Percentiles rank a stretch among this genome's conserved stretches.
Conservation (phyloP, 495 filamentous ascomycete genomes). For the Articulospora tetracladia region DNA sequence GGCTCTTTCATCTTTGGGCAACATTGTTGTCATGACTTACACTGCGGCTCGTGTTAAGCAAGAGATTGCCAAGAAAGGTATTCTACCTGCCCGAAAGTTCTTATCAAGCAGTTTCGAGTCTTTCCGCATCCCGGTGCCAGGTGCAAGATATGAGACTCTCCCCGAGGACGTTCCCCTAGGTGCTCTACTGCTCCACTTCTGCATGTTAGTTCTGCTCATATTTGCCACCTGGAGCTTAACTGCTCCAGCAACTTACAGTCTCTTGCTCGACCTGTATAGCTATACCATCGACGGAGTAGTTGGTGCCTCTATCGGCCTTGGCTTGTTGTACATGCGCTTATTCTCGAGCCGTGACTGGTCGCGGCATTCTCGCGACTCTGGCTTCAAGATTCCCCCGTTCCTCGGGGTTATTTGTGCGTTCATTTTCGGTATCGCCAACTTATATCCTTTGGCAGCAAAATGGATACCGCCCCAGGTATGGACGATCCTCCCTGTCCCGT, state of each 20-base stretch:
- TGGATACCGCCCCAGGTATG: constrained; percentile 16
- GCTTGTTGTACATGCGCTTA: constrained; percentile 13
- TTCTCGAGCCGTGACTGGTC: constrained; percentile 5
- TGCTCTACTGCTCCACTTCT: constrained; percentile 35
- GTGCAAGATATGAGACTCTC: constrained; percentile 1
- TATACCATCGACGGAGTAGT: constrained; percentile 24
- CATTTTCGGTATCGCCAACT: constrained; percentile 15
- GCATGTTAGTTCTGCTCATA: constrained; percentile 30
- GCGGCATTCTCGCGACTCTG: constrained; percentile 12
- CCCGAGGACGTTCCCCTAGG: constrained; percentile 30
- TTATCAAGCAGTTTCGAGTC: constrained; percentile 32
- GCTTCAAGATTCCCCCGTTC: constrained; percentile 8
- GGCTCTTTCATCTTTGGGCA: constrained; percentile 29
- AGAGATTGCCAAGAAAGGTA: constrained; percentile 34
- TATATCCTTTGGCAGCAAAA: constrained; percentile 14
- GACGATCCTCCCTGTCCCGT: background rate
- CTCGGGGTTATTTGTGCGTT: constrained; percentile 13
- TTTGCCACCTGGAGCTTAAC: constrained; percentile 1
- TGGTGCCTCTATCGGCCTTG: constrained; percentile 7
- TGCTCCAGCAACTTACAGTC: constrained; percentile 23
- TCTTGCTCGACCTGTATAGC: constrained; percentile 30
- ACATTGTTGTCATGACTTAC: constrained; percentile 20
- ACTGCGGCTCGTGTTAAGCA: constrained; percentile 26
- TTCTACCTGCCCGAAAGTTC: constrained; percentile 34
- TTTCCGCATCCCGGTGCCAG: constrained; percentile 6